Evolutionary conservation across 208 protist genomes (phyloP).

Genomic region (Leishmania mexicana): DNA sequence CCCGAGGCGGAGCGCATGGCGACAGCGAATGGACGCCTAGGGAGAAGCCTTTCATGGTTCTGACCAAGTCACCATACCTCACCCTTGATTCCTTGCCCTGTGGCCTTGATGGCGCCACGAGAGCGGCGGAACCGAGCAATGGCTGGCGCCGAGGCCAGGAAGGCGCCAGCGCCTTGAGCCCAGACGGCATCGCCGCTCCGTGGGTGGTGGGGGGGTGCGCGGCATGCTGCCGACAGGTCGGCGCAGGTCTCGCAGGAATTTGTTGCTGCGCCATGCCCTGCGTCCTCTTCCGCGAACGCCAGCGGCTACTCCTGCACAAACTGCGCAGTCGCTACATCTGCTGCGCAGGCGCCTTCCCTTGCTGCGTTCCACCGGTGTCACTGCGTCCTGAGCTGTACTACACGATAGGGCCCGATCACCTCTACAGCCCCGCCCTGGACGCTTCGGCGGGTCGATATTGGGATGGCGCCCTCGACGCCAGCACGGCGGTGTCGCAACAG

Average conservation of each 20-base stretch:
- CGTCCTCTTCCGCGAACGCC: conserved; percentile 44
- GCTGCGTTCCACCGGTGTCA: conserved; percentile 38
- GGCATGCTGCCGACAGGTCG: conserved; percentile 31
- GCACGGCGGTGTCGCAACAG: background rate
- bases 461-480: background rate
- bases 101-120: background rate
- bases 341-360: conserved; percentile 44
- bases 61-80: conserved; percentile 30
- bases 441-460: background rate
- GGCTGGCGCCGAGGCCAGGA: background rate
- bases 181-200: conserved; percentile 5
- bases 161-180: background rate
- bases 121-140: background rate
- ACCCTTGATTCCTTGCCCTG: conserved; percentile 18
- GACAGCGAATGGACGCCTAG: background rate
- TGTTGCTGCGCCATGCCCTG: conserved; percentile 42
- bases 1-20: no score
- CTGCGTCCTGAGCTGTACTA: conserved; percentile 59
- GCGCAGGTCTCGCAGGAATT: conserved; percentile 24
- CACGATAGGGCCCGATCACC: conserved; percentile 19
- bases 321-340: conserved; percentile 47
- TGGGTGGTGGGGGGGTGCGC: conserved; percentile 32
- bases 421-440: background rate
- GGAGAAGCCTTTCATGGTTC: background rate
- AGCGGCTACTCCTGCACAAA: conserved; percentile 40